A percentile compares a stretch with the other conserved stretches of the same genome.
Evolutionary conservation across 495 filamentous ascomycete species (phyloP).

Genomic region (Apodospora peruviana): DNA sequence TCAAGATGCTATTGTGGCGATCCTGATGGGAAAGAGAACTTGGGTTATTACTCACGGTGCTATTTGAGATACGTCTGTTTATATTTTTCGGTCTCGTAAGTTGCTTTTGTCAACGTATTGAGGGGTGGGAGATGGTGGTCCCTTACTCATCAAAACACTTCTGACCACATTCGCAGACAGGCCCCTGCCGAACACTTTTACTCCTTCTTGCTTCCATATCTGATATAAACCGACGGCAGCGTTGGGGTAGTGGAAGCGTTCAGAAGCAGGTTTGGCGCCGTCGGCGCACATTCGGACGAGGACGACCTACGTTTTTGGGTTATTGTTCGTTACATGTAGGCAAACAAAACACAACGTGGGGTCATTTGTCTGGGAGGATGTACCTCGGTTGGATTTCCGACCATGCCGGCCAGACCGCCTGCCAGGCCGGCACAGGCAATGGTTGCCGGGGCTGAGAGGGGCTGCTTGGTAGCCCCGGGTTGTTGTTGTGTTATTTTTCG

Average conservation of each 20-base stretch:
- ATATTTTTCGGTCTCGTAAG: neutral
- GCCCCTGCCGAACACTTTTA: slow-evolving; percentile 28
- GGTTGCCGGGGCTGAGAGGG: slow-evolving; percentile 19
- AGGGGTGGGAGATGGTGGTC: neutral
- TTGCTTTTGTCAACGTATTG: neutral
- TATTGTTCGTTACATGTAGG: neutral
- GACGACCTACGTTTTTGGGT: slow-evolving; percentile 37
- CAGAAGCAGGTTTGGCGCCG: slow-evolving; percentile 58
- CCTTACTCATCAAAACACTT: slow-evolving; percentile 37
- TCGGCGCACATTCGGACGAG: slow-evolving; percentile 77
- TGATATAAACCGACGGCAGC: slow-evolving; percentile 25
- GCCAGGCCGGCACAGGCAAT: slow-evolving; percentile 38
- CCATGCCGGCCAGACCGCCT: slow-evolving; percentile 68
- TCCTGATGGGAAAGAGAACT: neutral
- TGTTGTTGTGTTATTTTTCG: slow-evolving; percentile 16
- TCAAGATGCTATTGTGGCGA: neutral
- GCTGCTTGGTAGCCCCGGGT: slow-evolving; percentile 9
- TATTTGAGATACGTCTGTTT: slow-evolving; percentile 31
- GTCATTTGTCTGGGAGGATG: neutral
- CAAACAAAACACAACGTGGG: neutral
- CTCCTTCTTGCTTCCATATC: slow-evolving; percentile 29
- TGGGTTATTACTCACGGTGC: slow-evolving; percentile 18
- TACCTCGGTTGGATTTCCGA: slow-evolving; percentile 69
- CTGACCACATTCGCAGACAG: slow-evolving; percentile 31
- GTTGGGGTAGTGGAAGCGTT: slow-evolving; percentile 38